A percentile compares a stretch with the other conserved stretches of the same genome.
Conservation (phyloP, 2,329 filamentous ascomycete genomes). For the Xylariales sp. region DNA sequence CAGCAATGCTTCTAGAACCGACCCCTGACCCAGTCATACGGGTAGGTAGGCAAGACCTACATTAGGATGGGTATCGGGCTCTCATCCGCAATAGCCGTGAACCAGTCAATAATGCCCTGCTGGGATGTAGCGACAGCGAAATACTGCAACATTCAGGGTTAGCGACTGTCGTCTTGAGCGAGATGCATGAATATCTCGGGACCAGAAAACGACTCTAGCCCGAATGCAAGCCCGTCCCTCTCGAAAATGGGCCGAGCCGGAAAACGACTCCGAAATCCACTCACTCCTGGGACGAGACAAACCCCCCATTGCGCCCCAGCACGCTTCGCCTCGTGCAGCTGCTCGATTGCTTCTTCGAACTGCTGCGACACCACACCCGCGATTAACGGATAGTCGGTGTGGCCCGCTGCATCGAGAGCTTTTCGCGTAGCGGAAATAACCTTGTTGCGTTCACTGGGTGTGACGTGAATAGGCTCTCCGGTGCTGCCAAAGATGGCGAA, state of each 20-base stretch:
- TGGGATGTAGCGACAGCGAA: slow-evolving; percentile 70
- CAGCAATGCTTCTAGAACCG: neutral
- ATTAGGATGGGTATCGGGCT: slow-evolving; percentile 71
- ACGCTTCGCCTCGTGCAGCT: slow-evolving; percentile 60
- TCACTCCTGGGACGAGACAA: slow-evolving; percentile 67
- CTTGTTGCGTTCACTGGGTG: slow-evolving; percentile 65
- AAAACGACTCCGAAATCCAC: neutral
- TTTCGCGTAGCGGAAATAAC: slow-evolving; percentile 67
- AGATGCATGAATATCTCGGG: slow-evolving; percentile 1
- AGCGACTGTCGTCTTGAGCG: slow-evolving; percentile 7
- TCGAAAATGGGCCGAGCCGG: neutral
- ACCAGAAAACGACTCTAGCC: neutral
- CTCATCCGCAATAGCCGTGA: slow-evolving; percentile 68
- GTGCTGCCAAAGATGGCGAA: slow-evolving; percentile 73
- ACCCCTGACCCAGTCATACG: neutral
- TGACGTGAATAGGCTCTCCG: slow-evolving; percentile 72
- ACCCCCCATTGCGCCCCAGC: slow-evolving; percentile 72
- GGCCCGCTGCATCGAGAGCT: slow-evolving; percentile 66
- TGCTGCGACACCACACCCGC: slow-evolving; percentile 46
- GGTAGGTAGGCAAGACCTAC: slow-evolving; percentile 52
- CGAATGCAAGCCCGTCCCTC: neutral
- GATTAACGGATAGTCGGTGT: slow-evolving; percentile 69
- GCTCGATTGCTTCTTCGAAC: slow-evolving; percentile 57
- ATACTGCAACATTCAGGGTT: slow-evolving; percentile 53
- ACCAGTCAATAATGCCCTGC: slow-evolving; percentile 71